Percentiles rank a stretch among this genome's conserved stretches.
Evolutionary conservation across 2,329 filamentous ascomycete species (phyloP).

Genomic region (Ceratocystis alfenasii): DNA sequence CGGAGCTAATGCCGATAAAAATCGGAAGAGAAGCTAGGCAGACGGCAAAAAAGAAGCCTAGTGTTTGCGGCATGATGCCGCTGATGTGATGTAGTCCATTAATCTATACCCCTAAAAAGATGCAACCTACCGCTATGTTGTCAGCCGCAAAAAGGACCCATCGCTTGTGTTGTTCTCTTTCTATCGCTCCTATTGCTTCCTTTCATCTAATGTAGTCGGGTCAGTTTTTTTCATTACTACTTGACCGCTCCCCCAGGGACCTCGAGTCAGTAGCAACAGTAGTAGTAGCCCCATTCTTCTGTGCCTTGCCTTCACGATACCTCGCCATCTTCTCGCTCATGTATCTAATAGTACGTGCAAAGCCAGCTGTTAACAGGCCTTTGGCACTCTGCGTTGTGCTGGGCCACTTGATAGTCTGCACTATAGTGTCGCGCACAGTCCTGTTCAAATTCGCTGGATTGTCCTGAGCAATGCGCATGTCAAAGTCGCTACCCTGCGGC

Average conservation of each 20-base stretch:
- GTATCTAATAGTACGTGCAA: constrained; percentile 59
- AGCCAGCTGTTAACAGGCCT: constrained; percentile 65
- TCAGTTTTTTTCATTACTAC: neutral
- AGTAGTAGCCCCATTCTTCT: constrained; percentile 23
- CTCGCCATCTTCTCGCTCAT: constrained; percentile 68
- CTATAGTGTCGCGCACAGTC: constrained; percentile 64
- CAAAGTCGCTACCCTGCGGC: constrained; percentile 71
- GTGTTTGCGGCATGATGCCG: neutral
- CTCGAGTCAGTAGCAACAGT: neutral
- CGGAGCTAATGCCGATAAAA: neutral
- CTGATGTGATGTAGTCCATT: neutral
- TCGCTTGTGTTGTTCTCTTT: neutral
- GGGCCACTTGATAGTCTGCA: constrained; percentile 83
- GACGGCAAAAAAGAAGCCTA: neutral
- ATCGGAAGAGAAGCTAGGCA: neutral
- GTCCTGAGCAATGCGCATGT: constrained; percentile 67
- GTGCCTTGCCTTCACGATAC: constrained; percentile 38
- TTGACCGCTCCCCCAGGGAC: neutral
- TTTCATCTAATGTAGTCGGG: neutral
- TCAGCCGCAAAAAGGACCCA: neutral
- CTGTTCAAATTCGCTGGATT: constrained; percentile 53
- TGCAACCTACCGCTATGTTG: neutral
- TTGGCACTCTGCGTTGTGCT: constrained; percentile 82
- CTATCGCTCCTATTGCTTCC: constrained; percentile 1
- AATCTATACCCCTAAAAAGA: neutral